Conservation (phyloP, 2,329 filamentous ascomycete species). For the Teratosphaeria viscida region DNA sequence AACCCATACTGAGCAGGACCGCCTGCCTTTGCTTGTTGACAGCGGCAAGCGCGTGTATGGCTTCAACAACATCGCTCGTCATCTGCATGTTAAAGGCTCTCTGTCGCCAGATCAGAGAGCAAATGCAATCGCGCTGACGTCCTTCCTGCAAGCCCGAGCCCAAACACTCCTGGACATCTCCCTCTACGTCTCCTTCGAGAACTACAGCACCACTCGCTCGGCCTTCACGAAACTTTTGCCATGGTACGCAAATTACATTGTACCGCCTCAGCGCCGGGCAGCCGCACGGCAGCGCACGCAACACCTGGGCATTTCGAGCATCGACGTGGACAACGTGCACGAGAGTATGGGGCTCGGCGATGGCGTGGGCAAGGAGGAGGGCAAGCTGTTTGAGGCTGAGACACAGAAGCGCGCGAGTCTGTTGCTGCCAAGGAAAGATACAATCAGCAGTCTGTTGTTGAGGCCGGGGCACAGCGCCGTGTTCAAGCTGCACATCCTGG, state of each 20-base stretch:
- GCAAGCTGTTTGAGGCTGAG: constrained; percentile 19
- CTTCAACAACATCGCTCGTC: constrained; percentile 50
- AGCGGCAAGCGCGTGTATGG: constrained; percentile 48
- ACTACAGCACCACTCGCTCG: constrained; percentile 73
- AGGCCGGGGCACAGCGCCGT: constrained; percentile 58
- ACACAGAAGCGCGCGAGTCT: constrained; percentile 36
- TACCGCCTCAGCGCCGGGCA: constrained; percentile 63
- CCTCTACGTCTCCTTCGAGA: constrained; percentile 80
- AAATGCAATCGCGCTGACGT: constrained; percentile 30
- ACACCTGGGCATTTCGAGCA: constrained; percentile 36
- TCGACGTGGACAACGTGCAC: constrained; percentile 35
- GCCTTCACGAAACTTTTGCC: constrained; percentile 70
- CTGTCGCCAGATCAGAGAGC: constrained; percentile 12
- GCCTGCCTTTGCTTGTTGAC: constrained; percentile 37
- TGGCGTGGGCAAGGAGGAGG: constrained; percentile 18
- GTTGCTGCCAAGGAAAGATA: constrained; percentile 43
- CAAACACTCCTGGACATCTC: constrained; percentile 72
- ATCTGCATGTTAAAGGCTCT: constrained; percentile 34
- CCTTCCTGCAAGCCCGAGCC: constrained; percentile 63
- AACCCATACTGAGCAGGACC: constrained; percentile 31
- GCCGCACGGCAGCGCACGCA: constrained; percentile 58
- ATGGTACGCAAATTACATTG: constrained; percentile 80
- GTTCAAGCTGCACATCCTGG: constrained; percentile 66
- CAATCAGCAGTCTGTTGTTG: constrained; percentile 52
- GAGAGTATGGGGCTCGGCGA: constrained; percentile 25